Evolutionary conservation across 208 protist genomes (phyloP), one percentile per base, ranked within the genome.

Genomic region (Acanthamoeba lenticulata): DNA sequence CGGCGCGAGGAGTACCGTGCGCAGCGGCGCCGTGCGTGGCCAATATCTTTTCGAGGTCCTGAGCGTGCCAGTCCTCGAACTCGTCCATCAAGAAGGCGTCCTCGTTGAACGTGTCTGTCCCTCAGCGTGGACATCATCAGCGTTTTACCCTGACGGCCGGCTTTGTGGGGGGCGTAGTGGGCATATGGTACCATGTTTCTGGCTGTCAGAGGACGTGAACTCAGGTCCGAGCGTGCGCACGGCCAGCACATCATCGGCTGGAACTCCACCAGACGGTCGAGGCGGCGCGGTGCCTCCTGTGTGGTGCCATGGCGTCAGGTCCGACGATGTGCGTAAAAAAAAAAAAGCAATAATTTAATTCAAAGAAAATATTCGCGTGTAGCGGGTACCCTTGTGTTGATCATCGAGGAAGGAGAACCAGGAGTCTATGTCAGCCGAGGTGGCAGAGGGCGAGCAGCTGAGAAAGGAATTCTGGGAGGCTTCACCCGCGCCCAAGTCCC

Each of bases 361-460:
- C 62, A 27, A 9, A 34, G 62, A 9, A 72, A 32, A 15, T 1
- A 21, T 55, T 55, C 24, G 49, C n/a, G 32, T 55, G 49, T 55
- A 55, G 49, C 49, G 74, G 29, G 42, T 40, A 57, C 77, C 42
- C 57, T 86, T 44, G 27, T 86, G 29, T 24, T 79, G 69, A 24
- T 9, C 69, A 6, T 11, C 11, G 44, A 86, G 11, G 77, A 57
- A 86, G 42, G 77, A 57, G 77, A 86, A 86, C 77, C 77, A 86
- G 44, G n/a, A 17, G 19, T 86, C 77, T 6, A 86, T 86, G 77
- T 86, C 77, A 2, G 57, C 42, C 11, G 77, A 86, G 40, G 77
- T 86, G 74, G 77, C 77, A 42, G 77, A 86, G 44, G 77, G 77
- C 38, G 77, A 86, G 44, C 77, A 86, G 45, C 77, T 86, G 77